These are phyloP conservation scores for Skeletonema menzelii DNA, from an alignment of 108 stramenopile species.

Conservation along the genomic window DNA sequence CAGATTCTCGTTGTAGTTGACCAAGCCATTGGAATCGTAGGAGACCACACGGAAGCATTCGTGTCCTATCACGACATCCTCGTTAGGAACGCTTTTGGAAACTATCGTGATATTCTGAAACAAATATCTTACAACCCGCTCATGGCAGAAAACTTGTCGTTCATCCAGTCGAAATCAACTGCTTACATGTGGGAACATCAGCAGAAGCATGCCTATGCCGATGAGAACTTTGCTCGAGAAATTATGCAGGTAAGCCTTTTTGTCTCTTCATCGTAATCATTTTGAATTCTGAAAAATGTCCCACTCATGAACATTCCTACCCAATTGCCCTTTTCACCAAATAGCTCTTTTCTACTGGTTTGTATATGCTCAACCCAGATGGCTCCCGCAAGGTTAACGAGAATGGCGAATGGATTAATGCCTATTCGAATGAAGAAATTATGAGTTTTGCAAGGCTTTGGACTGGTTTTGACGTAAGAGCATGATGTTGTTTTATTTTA, in stretches of 20 bases:
- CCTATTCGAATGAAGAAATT: conserved; percentile 78
- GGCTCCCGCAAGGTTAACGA: conserved; percentile 54
- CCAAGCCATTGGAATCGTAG: conserved; percentile 11
- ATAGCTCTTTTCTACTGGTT: conserved; percentile 71
- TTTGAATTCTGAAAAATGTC: background rate
- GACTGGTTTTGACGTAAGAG: conserved; percentile 60
- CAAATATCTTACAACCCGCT: conserved; percentile 37
- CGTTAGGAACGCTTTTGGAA: conserved; percentile 78
- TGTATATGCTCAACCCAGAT: conserved; percentile 56
- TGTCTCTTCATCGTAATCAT: too few relatives aligned
- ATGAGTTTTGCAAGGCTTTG: conserved; percentile 60
- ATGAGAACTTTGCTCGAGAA: conserved; percentile 35
- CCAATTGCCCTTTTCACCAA: conserved; percentile 10
- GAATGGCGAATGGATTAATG: conserved; percentile 34
- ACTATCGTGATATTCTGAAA: conserved; percentile 66
- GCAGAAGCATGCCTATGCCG: conserved; percentile 12
- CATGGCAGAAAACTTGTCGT: conserved; percentile 65
- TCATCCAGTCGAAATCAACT: conserved; percentile 40
- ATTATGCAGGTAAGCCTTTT: background rate
- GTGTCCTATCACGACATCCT: conserved; percentile 57
- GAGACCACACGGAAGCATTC: conserved; percentile 38
- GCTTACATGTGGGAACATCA: conserved; percentile 36
- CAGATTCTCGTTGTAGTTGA: conserved; percentile 40
- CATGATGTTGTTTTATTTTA: background rate
- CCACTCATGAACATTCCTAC: too few relatives aligned